Conservation (phyloP, 768 basidiomycete species). For the Kwoniella dejecticola region DNA sequence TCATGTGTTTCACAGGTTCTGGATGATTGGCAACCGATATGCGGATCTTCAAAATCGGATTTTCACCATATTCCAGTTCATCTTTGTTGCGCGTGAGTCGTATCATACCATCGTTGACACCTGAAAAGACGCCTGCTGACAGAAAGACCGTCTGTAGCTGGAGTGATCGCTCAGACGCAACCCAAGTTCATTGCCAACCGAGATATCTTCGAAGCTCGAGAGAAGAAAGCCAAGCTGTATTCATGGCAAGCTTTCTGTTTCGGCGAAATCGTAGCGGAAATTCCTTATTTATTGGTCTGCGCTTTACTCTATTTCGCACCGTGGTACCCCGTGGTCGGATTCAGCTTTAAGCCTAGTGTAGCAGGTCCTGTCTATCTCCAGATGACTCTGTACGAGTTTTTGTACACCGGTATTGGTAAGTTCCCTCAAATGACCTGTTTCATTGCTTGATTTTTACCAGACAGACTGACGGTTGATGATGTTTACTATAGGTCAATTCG, state of each 20-base stretch:
- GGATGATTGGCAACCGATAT: conserved; percentile 39
- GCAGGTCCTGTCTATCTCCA: conserved; percentile 52
- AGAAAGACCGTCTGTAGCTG: conserved; percentile 62
- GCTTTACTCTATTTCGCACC: conserved; percentile 46
- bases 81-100: conserved; percentile 37
- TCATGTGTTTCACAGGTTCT: conserved; percentile 27
- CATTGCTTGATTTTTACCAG: too few relatives aligned
- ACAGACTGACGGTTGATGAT: background rate
- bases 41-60: conserved; percentile 42
- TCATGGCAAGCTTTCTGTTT: conserved; percentile 45
- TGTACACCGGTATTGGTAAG: conserved; percentile 52
- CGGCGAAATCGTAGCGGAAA: conserved; percentile 43
- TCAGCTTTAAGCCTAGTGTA: conserved; percentile 40
- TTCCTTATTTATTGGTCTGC: conserved; percentile 42
- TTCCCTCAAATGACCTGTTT: too few relatives aligned
- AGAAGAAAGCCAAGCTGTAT: conserved; percentile 48
- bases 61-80: conserved; percentile 58
- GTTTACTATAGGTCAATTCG: conserved; percentile 35
- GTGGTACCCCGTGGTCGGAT: conserved; percentile 49
- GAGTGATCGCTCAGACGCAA: conserved; percentile 76
- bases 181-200: conserved; percentile 76
- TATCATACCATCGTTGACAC: background rate
- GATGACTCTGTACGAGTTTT: conserved; percentile 52
- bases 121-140: conserved; percentile 37
- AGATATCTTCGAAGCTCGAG: conserved; percentile 51